Evolutionary conservation across 2,329 filamentous ascomycete species (phyloP).

Genomic region (Ophiostoma novo-ulmi): DNA sequence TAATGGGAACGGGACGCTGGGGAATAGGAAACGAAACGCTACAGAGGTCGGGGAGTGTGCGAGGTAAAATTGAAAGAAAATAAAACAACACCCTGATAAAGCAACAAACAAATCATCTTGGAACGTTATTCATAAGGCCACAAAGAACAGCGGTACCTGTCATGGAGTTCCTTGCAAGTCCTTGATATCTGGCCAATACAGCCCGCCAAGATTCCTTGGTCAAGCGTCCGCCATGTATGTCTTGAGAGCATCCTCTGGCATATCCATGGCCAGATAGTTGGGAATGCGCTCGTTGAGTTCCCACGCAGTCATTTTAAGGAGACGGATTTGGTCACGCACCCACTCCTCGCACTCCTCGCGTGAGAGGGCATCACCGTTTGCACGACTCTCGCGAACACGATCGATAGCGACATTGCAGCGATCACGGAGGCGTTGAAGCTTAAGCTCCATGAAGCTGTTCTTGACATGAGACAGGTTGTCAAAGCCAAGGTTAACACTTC

Average conservation of each 20-base stretch:
- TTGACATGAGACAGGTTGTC: constrained; percentile 23
- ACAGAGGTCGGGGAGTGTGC: not conserved
- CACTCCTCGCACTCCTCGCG: constrained; percentile 23
- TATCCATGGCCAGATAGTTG: constrained; percentile 13
- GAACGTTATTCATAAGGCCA: not conserved
- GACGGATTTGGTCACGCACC: constrained; percentile 22
- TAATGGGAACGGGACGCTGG: not conserved
- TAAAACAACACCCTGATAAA: not conserved
- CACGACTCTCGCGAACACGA: constrained; percentile 18
- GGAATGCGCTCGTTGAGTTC: constrained; percentile 20
- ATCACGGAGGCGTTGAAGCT: constrained; percentile 23
- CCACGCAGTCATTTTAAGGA: constrained; percentile 24
- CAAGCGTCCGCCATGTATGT: not conserved
- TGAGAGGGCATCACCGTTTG: constrained; percentile 12
- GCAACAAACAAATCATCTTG: not conserved
- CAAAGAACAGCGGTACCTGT: not conserved
- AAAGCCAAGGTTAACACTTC: constrained; percentile 21
- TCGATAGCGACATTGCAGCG: constrained; percentile 21
- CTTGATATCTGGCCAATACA: not conserved
- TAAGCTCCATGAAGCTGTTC: constrained; percentile 23
- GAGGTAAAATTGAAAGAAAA: not conserved
- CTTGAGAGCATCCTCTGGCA: constrained; percentile 7
- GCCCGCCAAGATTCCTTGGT: not conserved
- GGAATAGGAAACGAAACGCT: constrained; percentile 12
- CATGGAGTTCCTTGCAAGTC: not conserved